Percentiles rank a stretch among this genome's conserved stretches.
Conservation (phyloP, 306 rosid species). For the Elaeagnus macrophylla region DNA sequence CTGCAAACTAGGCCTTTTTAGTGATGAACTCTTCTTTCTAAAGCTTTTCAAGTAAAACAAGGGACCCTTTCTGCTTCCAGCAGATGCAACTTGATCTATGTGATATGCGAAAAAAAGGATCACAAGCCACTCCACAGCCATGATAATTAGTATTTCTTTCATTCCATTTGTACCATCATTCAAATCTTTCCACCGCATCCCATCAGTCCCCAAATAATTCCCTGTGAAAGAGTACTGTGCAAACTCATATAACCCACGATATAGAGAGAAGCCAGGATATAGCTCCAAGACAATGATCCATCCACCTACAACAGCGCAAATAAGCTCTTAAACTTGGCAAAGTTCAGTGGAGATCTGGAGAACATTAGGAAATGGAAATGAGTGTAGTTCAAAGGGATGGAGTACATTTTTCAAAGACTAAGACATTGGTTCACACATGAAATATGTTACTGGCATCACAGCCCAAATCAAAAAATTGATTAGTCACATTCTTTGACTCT, state of each 20-base stretch:
- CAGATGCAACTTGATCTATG: slow-evolving; percentile 47
- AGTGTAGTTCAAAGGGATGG: not conserved
- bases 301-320: slow-evolving; percentile 27
- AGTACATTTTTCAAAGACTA: not conserved
- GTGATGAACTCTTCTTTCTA: slow-evolving; percentile 35
- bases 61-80: slow-evolving; percentile 60
- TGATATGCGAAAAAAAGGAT: slow-evolving; percentile 53
- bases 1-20: slow-evolving; percentile 42
- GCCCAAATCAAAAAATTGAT: not conserved
- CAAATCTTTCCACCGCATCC: slow-evolving; percentile 73
- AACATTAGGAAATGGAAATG: not conserved
- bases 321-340: not conserved
- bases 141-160: slow-evolving; percentile 53
- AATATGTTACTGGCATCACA: not conserved
- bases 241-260: slow-evolving; percentile 73
- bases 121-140: slow-evolving; percentile 61
- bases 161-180: slow-evolving; percentile 54
- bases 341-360: not conserved
- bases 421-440: not conserved
- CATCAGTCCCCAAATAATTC: slow-evolving; percentile 44
- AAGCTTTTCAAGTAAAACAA: slow-evolving; percentile 42
- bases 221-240: slow-evolving; percentile 43
- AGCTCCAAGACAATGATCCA: slow-evolving; percentile 67
- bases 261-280: slow-evolving; percentile 71
- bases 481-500: not conserved